Evolutionary conservation across 129 eudicot genomes (phyloP).

Genomic region (Flaveria brownii): DNA sequence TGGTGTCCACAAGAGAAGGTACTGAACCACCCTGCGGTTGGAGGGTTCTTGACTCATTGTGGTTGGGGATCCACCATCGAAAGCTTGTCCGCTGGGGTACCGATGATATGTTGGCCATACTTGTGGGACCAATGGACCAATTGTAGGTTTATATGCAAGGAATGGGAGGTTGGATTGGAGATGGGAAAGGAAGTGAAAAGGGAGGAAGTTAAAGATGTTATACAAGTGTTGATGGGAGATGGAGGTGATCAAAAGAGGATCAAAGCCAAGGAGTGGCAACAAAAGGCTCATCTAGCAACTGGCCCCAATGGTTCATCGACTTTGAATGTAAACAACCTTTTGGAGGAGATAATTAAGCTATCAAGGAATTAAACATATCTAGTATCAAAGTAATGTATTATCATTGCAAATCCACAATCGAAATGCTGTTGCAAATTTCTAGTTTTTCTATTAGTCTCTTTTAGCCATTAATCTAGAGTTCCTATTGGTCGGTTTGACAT

Average conservation of each 20-base stretch:
- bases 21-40: slow-evolving; percentile 28
- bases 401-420: too few relatives aligned
- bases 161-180: slow-evolving; percentile 28
- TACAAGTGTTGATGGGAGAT: slow-evolving; percentile 5
- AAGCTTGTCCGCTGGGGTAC: slow-evolving; percentile 34
- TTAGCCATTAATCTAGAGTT: too few relatives aligned
- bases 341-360: not conserved
- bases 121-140: slow-evolving; percentile 15
- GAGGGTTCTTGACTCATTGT: slow-evolving; percentile 35
- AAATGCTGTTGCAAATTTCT: too few relatives aligned
- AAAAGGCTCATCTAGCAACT: not conserved
- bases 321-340: not conserved
- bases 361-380: not conserved
- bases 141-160: slow-evolving; percentile 21
- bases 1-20: slow-evolving; percentile 36
- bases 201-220: slow-evolving; percentile 10
- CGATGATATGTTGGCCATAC: slow-evolving; percentile 30
- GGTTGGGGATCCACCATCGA: slow-evolving; percentile 35
- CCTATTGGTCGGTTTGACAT: too few relatives aligned
- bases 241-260: not conserved
- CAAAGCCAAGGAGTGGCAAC: slow-evolving; percentile 1
- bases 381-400: too few relatives aligned
- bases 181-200: slow-evolving; percentile 17
- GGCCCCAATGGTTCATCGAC: not conserved
- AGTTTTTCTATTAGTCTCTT: too few relatives aligned